Evolutionary conservation across 345 rosid species (phyloP).

Genomic region (Heritiera fomes): DNA sequence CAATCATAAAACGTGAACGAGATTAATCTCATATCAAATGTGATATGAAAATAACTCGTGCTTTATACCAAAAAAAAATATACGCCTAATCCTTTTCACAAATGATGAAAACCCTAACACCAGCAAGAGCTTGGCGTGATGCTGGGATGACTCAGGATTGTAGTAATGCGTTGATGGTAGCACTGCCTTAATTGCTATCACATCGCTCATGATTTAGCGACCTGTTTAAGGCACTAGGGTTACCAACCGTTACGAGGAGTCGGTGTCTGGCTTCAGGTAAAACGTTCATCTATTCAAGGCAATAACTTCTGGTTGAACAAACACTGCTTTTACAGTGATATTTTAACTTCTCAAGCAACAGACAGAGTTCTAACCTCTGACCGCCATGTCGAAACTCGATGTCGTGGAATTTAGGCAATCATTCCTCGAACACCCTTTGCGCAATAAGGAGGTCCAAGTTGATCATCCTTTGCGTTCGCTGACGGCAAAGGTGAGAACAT

Average conservation of each 20-base stretch:
- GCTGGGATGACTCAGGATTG: slow-evolving; percentile 20
- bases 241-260: not conserved
- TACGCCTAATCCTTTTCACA: no score
- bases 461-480: not conserved
- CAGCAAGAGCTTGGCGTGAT: slow-evolving; percentile 9
- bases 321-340: slow-evolving; percentile 8
- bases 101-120: not conserved
- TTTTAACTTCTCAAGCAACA: slow-evolving; percentile 5
- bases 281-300: not conserved
- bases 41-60: no score
- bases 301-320: not conserved
- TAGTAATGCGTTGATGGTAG: no score
- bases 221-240: slow-evolving; percentile 11
- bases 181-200: slow-evolving; percentile 5
- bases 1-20: no score
- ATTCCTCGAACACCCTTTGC: not conserved
- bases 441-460: not conserved
- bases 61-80: no score
- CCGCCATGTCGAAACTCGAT: not conserved
- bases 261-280: not conserved
- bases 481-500: not conserved
- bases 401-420: not conserved
- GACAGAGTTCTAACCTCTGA: not conserved
- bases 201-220: slow-evolving; percentile 11
- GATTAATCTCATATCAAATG: no score